Percentiles rank a stretch among this genome's conserved stretches.
Evolutionary conservation across 2,329 filamentous ascomycete genomes (phyloP).

Genomic region (Neopestalotiopsis sp.): DNA sequence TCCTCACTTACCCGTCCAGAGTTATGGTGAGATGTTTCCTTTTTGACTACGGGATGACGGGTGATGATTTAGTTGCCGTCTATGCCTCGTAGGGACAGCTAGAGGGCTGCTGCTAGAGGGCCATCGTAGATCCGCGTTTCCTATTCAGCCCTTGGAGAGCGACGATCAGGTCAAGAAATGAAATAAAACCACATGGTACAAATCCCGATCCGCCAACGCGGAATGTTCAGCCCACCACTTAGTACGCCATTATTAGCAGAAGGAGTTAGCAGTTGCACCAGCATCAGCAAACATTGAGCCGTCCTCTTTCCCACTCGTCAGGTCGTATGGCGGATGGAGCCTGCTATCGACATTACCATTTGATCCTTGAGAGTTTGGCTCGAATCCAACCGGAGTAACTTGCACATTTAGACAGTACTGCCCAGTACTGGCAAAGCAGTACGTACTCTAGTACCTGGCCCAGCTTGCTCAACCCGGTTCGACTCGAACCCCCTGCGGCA

Average conservation of each 20-base stretch:
- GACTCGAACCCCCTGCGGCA: not conserved
- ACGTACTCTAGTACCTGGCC: not conserved
- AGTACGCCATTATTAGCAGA: not conserved
- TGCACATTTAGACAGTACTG: too few relatives aligned
- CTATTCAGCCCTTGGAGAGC: not conserved
- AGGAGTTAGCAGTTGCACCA: too few relatives aligned
- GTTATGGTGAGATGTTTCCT: not conserved
- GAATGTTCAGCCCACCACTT: not conserved
- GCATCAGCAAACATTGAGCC: too few relatives aligned
- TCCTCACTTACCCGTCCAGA: not conserved
- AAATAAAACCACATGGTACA: not conserved
- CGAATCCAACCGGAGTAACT: too few relatives aligned
- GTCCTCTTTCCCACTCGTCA: too few relatives aligned
- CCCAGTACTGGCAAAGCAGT: not conserved
- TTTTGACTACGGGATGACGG: not conserved
- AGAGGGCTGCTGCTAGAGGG: not conserved
- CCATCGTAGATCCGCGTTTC: not conserved
- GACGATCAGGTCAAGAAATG: not conserved
- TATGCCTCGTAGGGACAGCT: slow-evolving; percentile 1
- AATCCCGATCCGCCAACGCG: not conserved
- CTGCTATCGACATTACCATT: too few relatives aligned
- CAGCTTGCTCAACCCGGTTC: not conserved
- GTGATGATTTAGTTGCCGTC: not conserved
- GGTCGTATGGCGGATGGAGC: too few relatives aligned
- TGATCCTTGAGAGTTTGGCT: too few relatives aligned